Conservation (phyloP, 306 rosid genomes). For the Prunus campanulata region DNA sequence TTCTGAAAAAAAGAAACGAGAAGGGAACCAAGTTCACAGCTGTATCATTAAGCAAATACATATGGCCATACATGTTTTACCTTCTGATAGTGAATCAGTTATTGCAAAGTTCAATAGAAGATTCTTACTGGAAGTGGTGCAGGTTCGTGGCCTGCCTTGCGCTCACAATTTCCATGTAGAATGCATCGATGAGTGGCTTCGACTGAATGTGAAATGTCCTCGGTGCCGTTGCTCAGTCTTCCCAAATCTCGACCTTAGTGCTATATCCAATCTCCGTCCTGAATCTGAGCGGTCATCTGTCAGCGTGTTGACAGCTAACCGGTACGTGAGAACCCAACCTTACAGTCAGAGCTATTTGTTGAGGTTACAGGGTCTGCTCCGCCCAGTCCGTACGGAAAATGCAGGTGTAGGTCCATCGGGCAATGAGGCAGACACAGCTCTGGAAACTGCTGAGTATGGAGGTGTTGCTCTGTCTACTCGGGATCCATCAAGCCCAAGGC, state of each 20-base stretch:
- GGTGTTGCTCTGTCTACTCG: conserved; percentile 23
- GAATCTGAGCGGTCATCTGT: conserved; percentile 78
- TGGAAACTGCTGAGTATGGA: conserved; percentile 64
- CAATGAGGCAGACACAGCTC: conserved; percentile 38
- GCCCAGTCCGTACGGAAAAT: conserved; percentile 63
- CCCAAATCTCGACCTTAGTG: conserved; percentile 99
- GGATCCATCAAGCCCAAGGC: conserved; percentile 34
- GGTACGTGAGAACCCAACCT: conserved; percentile 73
- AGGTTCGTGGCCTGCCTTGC: conserved; percentile 99
- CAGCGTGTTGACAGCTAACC: conserved; percentile 59
- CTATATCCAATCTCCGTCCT: conserved; percentile 81
- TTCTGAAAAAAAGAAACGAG: background rate
- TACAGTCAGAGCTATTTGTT: conserved; percentile 78
- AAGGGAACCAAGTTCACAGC: background rate
- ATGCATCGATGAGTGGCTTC: conserved; percentile 99
- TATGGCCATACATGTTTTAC: background rate
- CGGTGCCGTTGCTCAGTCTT: conserved; percentile 98
- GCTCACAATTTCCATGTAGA: conserved; percentile 98
- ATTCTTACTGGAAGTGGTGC: conserved; percentile 35
- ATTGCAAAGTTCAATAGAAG: conserved; percentile 6
- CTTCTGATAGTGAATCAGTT: background rate
- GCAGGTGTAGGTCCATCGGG: conserved; percentile 31
- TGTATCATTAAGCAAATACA: background rate
- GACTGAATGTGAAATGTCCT: conserved; percentile 97
- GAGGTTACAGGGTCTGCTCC: conserved; percentile 79